These are phyloP conservation scores for Zymoseptoria ardabiliae DNA, from an alignment of 2,329 filamentous ascomycete genomes.

Conservation along the genomic window DNA sequence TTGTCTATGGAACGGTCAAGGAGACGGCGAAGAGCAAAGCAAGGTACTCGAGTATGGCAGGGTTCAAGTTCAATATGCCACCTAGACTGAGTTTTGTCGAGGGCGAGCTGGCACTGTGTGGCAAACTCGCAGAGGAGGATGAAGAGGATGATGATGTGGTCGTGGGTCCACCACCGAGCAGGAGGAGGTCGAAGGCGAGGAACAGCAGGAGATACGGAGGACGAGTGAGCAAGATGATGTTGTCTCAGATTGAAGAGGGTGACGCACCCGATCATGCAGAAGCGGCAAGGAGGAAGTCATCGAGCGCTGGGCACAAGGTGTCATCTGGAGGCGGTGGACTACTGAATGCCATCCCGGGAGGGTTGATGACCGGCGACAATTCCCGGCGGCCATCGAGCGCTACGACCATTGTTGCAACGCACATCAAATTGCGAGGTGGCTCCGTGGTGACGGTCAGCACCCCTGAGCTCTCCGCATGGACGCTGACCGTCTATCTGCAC, in stretches of 20 bases:
- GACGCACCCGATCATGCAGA: slow-evolving; percentile 4
- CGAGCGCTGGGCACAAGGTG: neutral
- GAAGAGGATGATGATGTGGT: neutral
- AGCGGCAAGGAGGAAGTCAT: neutral
- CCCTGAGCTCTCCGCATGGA: slow-evolving; percentile 30
- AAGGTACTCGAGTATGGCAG: slow-evolving; percentile 4
- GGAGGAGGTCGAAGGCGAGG: neutral
- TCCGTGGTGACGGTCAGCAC: slow-evolving; percentile 30
- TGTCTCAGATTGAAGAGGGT: slow-evolving; percentile 18
- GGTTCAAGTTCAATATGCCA: slow-evolving; percentile 16
- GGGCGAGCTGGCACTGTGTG: slow-evolving; percentile 11
- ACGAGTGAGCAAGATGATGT: slow-evolving; percentile 13
- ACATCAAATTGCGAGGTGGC: slow-evolving; percentile 28
- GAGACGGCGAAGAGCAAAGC: slow-evolving; percentile 1
- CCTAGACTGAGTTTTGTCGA: slow-evolving; percentile 19
- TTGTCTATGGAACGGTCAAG: slow-evolving; percentile 5
- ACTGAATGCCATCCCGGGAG: slow-evolving; percentile 20
- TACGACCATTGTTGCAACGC: slow-evolving; percentile 18
- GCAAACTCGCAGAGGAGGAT: neutral
- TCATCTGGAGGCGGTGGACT: neutral
- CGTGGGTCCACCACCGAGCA: neutral
- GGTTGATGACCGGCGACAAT: slow-evolving; percentile 13
- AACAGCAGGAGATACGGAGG: slow-evolving; percentile 7
- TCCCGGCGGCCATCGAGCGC: slow-evolving; percentile 16
- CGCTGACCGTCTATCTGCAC: slow-evolving; percentile 33